Evolutionary conservation across 805 yeast species (phyloP), one percentile per base, ranked within the genome.

Genomic region (Ogataea trehaloabstinens): DNA sequence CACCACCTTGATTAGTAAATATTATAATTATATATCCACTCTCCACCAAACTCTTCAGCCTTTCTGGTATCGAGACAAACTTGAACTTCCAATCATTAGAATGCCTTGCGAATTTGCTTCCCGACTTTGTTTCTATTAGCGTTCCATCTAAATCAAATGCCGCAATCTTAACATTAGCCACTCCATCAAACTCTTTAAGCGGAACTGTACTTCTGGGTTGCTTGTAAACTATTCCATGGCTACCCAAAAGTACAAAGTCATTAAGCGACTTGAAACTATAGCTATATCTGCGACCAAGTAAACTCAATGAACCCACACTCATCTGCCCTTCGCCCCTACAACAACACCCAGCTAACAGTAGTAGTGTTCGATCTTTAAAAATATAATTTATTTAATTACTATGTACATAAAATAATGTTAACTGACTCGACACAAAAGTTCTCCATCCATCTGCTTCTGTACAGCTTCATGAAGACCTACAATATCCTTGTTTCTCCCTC

Each of bases 101-200:
- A 6, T 74, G 64, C 18, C 70, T 61, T 0, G 88, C 71, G 54
- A 81, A 87, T 33, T 67, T 72, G 13, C 53, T 33, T 1, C 86
- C 87, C 0, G 85, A 72, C 53, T 76, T 81, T 0, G 96, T 80
- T 12, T 57, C 56, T 0, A 87, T 76, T 6, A 91, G 49, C 0
- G 98, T 91, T 6, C 78, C 82, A 64, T 91, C 99, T 35, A 91
- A 66, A 59, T 91, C 98, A 60, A 90, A 91, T 0, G 85, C 84
- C 2, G 87, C 87, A 1, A 84, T 51, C 29, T 68, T 69, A 2
- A 22, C n/a, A n/a, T n/a, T n/a, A n/a, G n/a, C n/a, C n/a, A n/a
- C n/a, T n/a, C n/a, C n/a, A n/a, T n/a, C n/a, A n/a, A n/a, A n/a
- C n/a, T n/a, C n/a, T n/a, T n/a, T n/a, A n/a, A n/a, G n/a, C n/a